A percentile compares a stretch with the other conserved stretches of the same genome.
These are phyloP conservation scores for Colletotrichum godetiae DNA, from an alignment of 2,329 filamentous ascomycete genomes.

Conservation along the genomic window DNA sequence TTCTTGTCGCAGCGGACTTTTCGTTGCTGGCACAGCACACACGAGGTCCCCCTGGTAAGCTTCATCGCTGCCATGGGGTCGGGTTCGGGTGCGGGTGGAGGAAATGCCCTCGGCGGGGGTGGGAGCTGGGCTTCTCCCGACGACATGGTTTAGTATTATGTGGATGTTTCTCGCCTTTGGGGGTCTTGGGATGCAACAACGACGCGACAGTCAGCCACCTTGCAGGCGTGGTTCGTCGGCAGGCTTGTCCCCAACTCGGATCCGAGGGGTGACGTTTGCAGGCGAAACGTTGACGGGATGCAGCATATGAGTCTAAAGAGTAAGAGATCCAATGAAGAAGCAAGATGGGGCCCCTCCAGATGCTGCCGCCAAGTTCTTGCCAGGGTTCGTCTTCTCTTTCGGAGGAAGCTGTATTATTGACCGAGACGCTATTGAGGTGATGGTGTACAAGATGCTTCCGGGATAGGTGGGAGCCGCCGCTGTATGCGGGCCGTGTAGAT, in stretches of 20 bases:
- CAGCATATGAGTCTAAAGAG: constrained; percentile 18
- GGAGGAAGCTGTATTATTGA: background rate
- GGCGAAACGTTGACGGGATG: constrained; percentile 27
- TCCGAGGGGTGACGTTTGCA: constrained; percentile 31
- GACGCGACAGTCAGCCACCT: constrained; percentile 11
- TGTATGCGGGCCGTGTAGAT: background rate
- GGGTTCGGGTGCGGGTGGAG: constrained; percentile 38
- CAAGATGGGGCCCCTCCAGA: background rate
- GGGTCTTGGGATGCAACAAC: background rate
- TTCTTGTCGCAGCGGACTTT: constrained; percentile 81
- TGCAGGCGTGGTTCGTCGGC: constrained; percentile 25
- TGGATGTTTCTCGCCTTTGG: constrained; percentile 13
- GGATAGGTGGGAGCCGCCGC: background rate
- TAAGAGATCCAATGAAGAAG: constrained; percentile 23
- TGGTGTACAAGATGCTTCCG: background rate
- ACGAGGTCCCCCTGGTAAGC: constrained; percentile 71
- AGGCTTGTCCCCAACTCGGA: constrained; percentile 24
- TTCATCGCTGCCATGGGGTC: constrained; percentile 60
- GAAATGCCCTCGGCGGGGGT: constrained; percentile 37
- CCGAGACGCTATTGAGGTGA: constrained; percentile 23
- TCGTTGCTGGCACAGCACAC: constrained; percentile 79
- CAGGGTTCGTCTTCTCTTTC: background rate
- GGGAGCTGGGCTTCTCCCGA: constrained; percentile 37
- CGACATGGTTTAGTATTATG: constrained; percentile 34
- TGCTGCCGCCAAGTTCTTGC: background rate